These are phyloP conservation scores for Lunasporangiospora selenospora DNA, from an alignment of 192 early-diverging fungal species.

Conservation along the genomic window DNA sequence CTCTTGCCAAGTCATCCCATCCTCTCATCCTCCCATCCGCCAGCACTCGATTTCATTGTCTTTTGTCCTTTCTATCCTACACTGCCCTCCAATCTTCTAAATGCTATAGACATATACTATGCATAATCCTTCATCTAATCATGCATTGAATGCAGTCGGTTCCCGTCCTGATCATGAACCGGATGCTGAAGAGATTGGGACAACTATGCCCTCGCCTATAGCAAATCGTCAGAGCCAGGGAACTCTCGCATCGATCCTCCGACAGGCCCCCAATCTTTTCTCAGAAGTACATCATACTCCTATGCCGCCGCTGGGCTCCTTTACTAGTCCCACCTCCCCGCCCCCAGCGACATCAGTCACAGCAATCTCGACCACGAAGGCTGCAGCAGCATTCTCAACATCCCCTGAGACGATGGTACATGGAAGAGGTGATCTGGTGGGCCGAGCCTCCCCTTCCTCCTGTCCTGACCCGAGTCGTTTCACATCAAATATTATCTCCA, in stretches of 20 bases:
- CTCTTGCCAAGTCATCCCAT: too few species aligned
- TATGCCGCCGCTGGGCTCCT: not conserved
- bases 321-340: not conserved
- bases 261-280: constrained; percentile 6
- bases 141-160: not conserved
- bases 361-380: too few species aligned
- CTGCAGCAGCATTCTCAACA: too few species aligned
- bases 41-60: too few species aligned
- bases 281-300: constrained; percentile 9
- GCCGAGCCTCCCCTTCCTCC: not conserved
- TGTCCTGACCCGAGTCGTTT: not conserved
- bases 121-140: too few species aligned
- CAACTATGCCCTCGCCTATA: not conserved
- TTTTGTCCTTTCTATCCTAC: not conserved
- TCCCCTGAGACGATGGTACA: too few species aligned
- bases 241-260: constrained; percentile 9
- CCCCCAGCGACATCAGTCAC: not conserved
- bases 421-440: too few species aligned
- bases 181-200: not conserved
- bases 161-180: not conserved
- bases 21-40: too few species aligned
- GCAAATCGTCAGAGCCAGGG: not conserved
- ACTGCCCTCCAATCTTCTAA: not conserved
- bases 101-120: not conserved
- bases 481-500: too few species aligned